These are phyloP conservation scores for Zea mays DNA, from an alignment of 176 grass and related monocot genomes.

Conservation along the genomic window DNA sequence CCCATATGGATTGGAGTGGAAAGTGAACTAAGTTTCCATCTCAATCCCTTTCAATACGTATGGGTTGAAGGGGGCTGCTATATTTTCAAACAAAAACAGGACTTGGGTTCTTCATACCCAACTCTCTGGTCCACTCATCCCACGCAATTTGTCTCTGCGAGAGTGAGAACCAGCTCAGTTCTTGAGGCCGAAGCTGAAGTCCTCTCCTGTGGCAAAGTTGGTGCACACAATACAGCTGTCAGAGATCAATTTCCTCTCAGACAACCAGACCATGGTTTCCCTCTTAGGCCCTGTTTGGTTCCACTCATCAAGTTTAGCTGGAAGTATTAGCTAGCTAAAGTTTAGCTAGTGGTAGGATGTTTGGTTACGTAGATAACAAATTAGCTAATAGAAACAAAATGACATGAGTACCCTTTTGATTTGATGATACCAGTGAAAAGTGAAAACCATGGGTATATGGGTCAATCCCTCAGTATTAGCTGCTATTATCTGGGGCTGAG, in stretches of 20 bases:
- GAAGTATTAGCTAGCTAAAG: no score
- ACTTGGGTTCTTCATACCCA: no score
- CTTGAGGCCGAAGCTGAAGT: neutral
- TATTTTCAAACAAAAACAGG: neutral
- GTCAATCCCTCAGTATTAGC: no score
- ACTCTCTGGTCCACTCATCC: neutral
- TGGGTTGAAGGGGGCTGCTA: neutral
- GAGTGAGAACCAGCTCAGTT: neutral
- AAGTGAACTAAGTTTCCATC: neutral
- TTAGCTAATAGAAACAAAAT: no score
- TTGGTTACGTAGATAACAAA: no score
- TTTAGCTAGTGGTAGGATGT: no score
- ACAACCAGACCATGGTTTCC: neutral
- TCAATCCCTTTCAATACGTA: neutral
- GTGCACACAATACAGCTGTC: neutral
- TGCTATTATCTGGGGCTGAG: no score
- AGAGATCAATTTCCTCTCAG: neutral
- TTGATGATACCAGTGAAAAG: no score
- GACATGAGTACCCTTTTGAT: no score
- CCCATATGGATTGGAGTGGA: no score
- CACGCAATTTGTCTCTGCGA: neutral
- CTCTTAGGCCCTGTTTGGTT: neutral
- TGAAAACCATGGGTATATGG: no score
- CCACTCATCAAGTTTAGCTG: no score
- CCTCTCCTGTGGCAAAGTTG: neutral